phyloP scores from a whole-genome alignment of 2,329 filamentous ascomycete genomes.

The Hortaea werneckii region DNA sequence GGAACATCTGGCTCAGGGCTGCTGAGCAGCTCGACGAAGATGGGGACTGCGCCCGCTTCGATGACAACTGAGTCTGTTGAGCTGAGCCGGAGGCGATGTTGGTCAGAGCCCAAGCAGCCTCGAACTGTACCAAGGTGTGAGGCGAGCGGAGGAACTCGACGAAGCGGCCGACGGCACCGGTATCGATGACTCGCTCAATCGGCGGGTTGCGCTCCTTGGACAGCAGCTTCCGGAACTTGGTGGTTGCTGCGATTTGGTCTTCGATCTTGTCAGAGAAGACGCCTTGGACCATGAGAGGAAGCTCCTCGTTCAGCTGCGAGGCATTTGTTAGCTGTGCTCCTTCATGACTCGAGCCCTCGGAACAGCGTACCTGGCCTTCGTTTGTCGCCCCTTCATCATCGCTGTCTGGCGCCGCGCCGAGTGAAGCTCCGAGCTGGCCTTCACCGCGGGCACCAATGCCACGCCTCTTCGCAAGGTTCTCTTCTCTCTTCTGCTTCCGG shows the following conservation, averaged over 20 bases:
- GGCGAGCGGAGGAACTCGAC: slow-evolving; percentile 97
- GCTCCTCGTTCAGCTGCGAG: slow-evolving; percentile 81
- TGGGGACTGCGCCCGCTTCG: slow-evolving; percentile 92
- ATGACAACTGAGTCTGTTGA: slow-evolving; percentile 98
- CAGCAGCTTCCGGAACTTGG: slow-evolving; percentile 94
- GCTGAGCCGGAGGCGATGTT: slow-evolving; percentile 98
- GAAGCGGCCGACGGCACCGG: slow-evolving; percentile 91
- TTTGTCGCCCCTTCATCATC: slow-evolving; percentile 94
- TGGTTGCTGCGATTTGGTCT: slow-evolving; percentile 91
- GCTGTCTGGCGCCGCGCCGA: slow-evolving; percentile 86
- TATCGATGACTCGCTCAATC: slow-evolving; percentile 99
- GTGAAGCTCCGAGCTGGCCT: slow-evolving; percentile 62
- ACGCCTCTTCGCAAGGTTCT: slow-evolving; percentile 96
- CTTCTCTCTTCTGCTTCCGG: slow-evolving; percentile 94
- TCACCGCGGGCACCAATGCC: slow-evolving; percentile 72
- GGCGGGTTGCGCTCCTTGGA: slow-evolving; percentile 98
- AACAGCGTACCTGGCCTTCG: slow-evolving; percentile 75
- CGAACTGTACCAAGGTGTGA: slow-evolving; percentile 96
- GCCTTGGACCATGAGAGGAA: slow-evolving; percentile 93
- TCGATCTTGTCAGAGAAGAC: slow-evolving; percentile 99
- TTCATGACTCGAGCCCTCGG: not conserved
- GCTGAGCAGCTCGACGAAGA: slow-evolving; percentile 90
- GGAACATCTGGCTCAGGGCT: slow-evolving; percentile 97
- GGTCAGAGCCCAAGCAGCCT: slow-evolving; percentile 97
- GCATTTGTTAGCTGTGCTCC: slow-evolving; percentile 10